Evolutionary conservation across 306 rosid genomes (phyloP).

Genomic region (Glycine latifolia): DNA sequence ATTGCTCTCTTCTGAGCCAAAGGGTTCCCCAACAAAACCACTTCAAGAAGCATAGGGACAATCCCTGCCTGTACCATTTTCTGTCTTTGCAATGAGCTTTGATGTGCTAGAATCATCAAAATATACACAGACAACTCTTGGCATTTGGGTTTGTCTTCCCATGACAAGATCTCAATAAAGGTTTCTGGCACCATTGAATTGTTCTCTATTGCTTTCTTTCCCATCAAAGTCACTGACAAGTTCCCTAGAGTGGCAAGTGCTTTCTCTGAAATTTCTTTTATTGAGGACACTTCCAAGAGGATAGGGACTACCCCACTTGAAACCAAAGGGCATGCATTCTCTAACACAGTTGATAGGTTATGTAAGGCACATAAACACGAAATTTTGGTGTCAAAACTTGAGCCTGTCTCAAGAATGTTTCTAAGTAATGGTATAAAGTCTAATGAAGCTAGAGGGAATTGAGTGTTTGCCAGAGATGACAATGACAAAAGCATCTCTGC

Average conservation of each 20-base stretch:
- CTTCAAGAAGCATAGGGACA: conserved; percentile 77
- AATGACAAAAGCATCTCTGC: conserved; percentile 69
- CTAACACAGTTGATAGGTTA: conserved; percentile 79
- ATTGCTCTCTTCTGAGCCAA: conserved; percentile 89
- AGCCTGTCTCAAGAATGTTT: conserved; percentile 52
- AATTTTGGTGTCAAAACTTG: conserved; percentile 60
- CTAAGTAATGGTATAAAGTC: conserved; percentile 63
- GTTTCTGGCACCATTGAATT: conserved; percentile 65
- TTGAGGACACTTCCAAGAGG: conserved; percentile 56
- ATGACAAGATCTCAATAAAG: conserved; percentile 76
- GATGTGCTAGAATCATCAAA: conserved; percentile 91
- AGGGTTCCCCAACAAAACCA: conserved; percentile 80
- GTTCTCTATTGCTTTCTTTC: conserved; percentile 80
- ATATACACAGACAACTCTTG: conserved; percentile 82
- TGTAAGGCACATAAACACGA: conserved; percentile 68
- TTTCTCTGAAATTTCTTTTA: conserved; percentile 68
- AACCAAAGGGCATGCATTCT: conserved; percentile 67
- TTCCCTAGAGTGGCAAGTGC: conserved; percentile 83
- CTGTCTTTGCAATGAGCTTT: conserved; percentile 76
- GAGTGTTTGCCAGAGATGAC: conserved; percentile 76
- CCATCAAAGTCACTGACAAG: conserved; percentile 80
- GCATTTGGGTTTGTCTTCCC: conserved; percentile 89
- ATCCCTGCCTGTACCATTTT: conserved; percentile 80
- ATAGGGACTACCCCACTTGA: conserved; percentile 66
- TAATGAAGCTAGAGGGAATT: conserved; percentile 62